Evolutionary conservation across 192 early-diverging fungal genomes (phyloP), one percentile per base, ranked within the genome.

Genomic region (Podila epicladia): DNA sequence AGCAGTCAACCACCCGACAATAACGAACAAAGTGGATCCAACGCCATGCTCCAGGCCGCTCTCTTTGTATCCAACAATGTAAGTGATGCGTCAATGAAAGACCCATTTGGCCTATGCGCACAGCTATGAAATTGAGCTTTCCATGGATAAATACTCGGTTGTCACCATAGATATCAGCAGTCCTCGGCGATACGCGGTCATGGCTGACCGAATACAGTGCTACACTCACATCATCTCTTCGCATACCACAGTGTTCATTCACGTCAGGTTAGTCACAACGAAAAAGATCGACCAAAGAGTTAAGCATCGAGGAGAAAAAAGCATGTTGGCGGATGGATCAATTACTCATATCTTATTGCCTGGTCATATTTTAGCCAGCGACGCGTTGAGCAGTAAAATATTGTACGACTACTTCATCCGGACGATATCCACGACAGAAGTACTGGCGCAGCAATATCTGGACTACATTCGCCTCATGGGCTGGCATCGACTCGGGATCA

Each of bases 191-290:
- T 11, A 67, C 53, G 3, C 29, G 48, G 17, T 67, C 65, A 20
- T 55, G 65, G 33, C 32, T 67, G n/a, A 67, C 48, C 49, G 65
- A 67, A 13, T 67, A 67, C n/a, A 67, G 65, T 1, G 65, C 65
- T 22, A n/a, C 65, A 11, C 32, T 67, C 19, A 67, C 65, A 13
- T 67, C 65, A n/a, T 48, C 65, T 2, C 49, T 67, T 17, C 51
- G 33, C 11, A 67, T 67, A 5, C 65, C 65, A 0, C 65, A 67
- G 20, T 67, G 65, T 20, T 67, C 65, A 2, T 67, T 67, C 22
- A 31, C 65, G 0, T 67, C 65, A 2, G 19, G 65, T 67, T 35
- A 9, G 50, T 20, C 35, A 9, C 12, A 45, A 45, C 41, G 8
- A 37, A 15, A 45, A 3, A 15, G 8, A 45, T 17, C 41, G 2